A percentile compares a stretch with the other conserved stretches of the same genome.
phyloP scores from a whole-genome alignment of 2,329 filamentous ascomycete genomes.

The Fusarium liriodendri region DNA sequence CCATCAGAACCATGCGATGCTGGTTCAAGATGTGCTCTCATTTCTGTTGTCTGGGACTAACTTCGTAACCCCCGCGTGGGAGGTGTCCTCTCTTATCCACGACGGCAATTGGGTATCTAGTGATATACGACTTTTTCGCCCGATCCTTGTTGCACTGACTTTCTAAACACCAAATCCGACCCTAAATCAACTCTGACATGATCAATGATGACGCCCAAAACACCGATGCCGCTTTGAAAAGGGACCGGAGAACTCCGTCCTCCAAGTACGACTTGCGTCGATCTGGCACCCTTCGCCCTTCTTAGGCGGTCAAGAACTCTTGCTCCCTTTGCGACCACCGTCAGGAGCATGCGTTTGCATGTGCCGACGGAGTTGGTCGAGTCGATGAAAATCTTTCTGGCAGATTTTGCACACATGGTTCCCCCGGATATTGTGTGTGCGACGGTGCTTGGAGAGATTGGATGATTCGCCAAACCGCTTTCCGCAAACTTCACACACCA shows the following conservation, averaged over 20 bases:
- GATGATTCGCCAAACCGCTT: constrained; percentile 73
- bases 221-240: constrained; percentile 20
- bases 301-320: constrained; percentile 16
- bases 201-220: constrained; percentile 15
- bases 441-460: constrained; percentile 73
- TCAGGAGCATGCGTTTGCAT: constrained; percentile 48
- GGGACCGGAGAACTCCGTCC: constrained; percentile 5
- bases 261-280: background rate
- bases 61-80: background rate
- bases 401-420: constrained; percentile 65
- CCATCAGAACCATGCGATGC: background rate
- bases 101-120: constrained; percentile 32
- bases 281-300: background rate
- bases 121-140: constrained; percentile 21
- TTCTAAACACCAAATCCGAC: constrained; percentile 18
- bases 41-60: background rate
- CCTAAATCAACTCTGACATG: constrained; percentile 9
- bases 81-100: constrained; percentile 13
- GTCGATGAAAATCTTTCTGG: constrained; percentile 67
- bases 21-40: background rate
- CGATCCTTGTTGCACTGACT: constrained; percentile 12
- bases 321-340: constrained; percentile 29
- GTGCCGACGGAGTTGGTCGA: constrained; percentile 71
- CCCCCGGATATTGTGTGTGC: constrained; percentile 67
- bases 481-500: constrained; percentile 68